Percentiles rank a stretch among this genome's conserved stretches.
phyloP scores from a whole-genome alignment of 768 basidiomycete genomes.

The Tubosaeta sp. region DNA sequence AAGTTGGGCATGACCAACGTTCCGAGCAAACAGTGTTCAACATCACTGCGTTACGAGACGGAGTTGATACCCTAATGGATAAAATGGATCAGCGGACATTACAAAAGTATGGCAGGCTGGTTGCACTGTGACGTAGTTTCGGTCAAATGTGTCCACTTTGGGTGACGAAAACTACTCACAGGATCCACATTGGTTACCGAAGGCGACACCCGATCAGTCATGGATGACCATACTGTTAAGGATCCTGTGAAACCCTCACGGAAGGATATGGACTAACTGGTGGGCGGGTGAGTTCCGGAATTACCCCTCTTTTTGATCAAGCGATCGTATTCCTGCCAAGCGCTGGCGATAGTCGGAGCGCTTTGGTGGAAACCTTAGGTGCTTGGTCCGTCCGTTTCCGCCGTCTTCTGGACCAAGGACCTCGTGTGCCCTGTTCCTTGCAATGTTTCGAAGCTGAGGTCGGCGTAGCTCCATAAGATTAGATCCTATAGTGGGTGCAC shows the following conservation, averaged over 20 bases:
- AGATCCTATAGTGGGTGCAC: slow-evolving; percentile 46
- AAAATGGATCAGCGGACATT: slow-evolving; percentile 26
- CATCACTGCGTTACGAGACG: slow-evolving; percentile 12
- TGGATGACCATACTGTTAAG: slow-evolving; percentile 29
- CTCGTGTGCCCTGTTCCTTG: slow-evolving; percentile 36
- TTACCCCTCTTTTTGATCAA: slow-evolving; percentile 30
- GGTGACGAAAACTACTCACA: slow-evolving; percentile 18
- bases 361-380: not conserved
- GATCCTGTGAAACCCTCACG: slow-evolving; percentile 26
- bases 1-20: not conserved
- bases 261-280: slow-evolving; percentile 10
- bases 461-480: slow-evolving; percentile 47
- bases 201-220: slow-evolving; percentile 1
- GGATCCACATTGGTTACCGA: slow-evolving; percentile 14
- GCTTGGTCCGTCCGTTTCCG: slow-evolving; percentile 11
- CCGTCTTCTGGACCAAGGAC: slow-evolving; percentile 11
- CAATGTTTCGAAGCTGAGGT: slow-evolving; percentile 36
- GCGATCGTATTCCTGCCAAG: slow-evolving; percentile 32
- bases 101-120: slow-evolving; percentile 15
- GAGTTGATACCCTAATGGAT: too few species aligned
- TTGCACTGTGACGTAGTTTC: slow-evolving; percentile 19
- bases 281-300: slow-evolving; percentile 6
- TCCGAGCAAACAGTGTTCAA: not conserved
- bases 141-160: slow-evolving; percentile 8
- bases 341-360: slow-evolving; percentile 14